Conservation (phyloP, 2,329 filamentous ascomycete species). For the Scortechinia acanthostroma region DNA sequence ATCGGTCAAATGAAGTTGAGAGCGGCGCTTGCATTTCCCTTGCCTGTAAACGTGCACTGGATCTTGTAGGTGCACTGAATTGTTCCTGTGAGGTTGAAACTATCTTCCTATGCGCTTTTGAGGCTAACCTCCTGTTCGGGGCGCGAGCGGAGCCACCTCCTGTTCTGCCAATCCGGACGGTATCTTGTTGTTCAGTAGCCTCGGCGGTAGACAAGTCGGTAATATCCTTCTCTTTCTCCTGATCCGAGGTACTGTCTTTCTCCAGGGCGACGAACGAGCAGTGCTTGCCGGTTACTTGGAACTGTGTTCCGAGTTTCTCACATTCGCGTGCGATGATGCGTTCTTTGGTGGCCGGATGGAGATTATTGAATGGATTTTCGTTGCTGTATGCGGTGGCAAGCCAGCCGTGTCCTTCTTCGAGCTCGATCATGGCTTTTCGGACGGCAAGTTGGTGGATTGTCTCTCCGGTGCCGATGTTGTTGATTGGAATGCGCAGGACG, state of each 20-base stretch:
- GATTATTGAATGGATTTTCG: constrained; percentile 33
- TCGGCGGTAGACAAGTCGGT: neutral
- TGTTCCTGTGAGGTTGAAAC: neutral
- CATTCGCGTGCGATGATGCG: constrained; percentile 59
- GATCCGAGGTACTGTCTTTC: constrained; percentile 16
- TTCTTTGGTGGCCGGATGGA: constrained; percentile 36
- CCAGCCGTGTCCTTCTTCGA: constrained; percentile 68
- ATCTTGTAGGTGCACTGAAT: neutral
- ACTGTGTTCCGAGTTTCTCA: constrained; percentile 56
- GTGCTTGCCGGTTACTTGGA: constrained; percentile 64
- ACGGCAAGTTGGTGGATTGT: constrained; percentile 68
- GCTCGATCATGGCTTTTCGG: constrained; percentile 58
- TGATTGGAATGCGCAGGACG: constrained; percentile 56
- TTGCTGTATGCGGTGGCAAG: constrained; percentile 35
- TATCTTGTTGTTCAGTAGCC: neutral
- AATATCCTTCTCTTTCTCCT: too few relatives aligned
- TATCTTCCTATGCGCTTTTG: neutral
- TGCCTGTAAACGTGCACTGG: too few relatives aligned
- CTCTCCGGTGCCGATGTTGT: constrained; percentile 33
- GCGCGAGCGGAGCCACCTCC: too few relatives aligned
- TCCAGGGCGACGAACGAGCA: constrained; percentile 68
- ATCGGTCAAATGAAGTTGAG: too few relatives aligned
- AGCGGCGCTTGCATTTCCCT: too few relatives aligned
- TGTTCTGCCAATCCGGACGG: neutral
- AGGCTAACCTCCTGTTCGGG: too few relatives aligned